These are phyloP conservation scores for Hypoxylon sp. DNA, from an alignment of 2,329 filamentous ascomycete genomes.

Conservation along the genomic window DNA sequence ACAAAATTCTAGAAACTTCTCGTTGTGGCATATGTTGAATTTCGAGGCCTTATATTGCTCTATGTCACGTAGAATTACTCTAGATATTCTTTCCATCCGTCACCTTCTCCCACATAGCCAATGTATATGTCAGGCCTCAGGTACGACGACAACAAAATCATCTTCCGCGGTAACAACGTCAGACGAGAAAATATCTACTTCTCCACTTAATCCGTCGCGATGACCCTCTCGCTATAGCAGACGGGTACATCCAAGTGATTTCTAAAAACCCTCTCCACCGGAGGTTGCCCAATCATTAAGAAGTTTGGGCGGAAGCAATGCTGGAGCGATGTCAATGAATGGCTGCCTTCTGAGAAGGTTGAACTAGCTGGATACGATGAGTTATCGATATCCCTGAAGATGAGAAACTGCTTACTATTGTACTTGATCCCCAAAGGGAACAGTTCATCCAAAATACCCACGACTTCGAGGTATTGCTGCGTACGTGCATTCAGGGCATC, in stretches of 20 bases:
- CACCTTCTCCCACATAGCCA: conserved; percentile 54
- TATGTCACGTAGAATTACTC: conserved; percentile 22
- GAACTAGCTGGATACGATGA: conserved; percentile 59
- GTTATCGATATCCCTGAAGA: neutral
- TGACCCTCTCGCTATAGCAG: conserved; percentile 58
- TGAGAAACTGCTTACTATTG: conserved; percentile 59
- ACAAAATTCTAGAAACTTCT: too few relatives aligned
- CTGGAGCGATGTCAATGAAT: conserved; percentile 64
- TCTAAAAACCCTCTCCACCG: conserved; percentile 60
- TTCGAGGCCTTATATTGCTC: neutral
- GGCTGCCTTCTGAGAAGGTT: conserved; percentile 61
- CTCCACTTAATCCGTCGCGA: conserved; percentile 27
- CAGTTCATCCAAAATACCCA: conserved; percentile 60
- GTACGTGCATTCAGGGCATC: conserved; percentile 66
- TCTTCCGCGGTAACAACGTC: conserved; percentile 53
- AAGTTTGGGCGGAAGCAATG: conserved; percentile 64
- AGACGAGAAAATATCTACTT: conserved; percentile 50
- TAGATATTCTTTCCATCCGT: conserved; percentile 52
- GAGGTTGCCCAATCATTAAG: conserved; percentile 66
- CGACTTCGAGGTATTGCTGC: conserved; percentile 64
- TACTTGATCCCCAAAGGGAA: conserved; percentile 62
- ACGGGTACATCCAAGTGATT: conserved; percentile 55
- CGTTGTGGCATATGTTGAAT: neutral
- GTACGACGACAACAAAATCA: conserved; percentile 54
- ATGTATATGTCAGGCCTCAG: conserved; percentile 60